Base-by-base conservation (phyloP, 2,329 filamentous ascomycete genomes). In the Cladosporium sp. region DNA sequence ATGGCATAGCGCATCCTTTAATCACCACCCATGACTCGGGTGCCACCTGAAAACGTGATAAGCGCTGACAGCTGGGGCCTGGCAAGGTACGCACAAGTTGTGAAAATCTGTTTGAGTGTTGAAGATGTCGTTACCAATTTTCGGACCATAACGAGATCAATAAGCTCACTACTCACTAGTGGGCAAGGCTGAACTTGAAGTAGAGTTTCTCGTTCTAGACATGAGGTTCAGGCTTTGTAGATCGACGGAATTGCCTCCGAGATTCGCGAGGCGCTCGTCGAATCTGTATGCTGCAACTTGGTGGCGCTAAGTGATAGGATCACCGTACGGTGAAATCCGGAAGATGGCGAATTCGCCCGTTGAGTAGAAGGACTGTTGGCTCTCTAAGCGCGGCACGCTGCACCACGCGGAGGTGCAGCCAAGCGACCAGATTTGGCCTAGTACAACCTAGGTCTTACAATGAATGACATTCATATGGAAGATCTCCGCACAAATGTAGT, bases 191-290 rank as follows among this genome's bases (percentile, higher is more conserved):
- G n/a, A 46, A 21, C 3, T 46, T 12, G n/a, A 21, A 46, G 40
- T 46, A 46, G n/a, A 46, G 40, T 46, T 46, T n/a, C 10, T 10
- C n/a, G n/a, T 46, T 46, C 18, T 29, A 55, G 52, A 55, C 52
- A 31, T 55, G 52, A 55, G 52, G 52, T 55, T 31, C 28, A 55
- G n/a, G 52, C 28, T 55, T 29, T 55, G 40, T 33, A 33, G 52
- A 55, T 33, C 52, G 7, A 33, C 52, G 52, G 52, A 55, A 6
- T n/a, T n/a, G 18, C 11, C 52, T 55, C 52, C 52, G 52, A 55
- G 52, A 33, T 55, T n/a, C 52, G 31, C 31, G 52, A 33, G 28
- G 52, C 52, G 18, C 52, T 31, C 40, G 40, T 44, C 40, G 40
- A 46, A 46, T 46, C 5, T 46, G 40, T 46, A 21, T 10, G 40